Base-by-base conservation (phyloP, 768 basidiomycete species). In the Udeniomyces megalosporus region DNA sequence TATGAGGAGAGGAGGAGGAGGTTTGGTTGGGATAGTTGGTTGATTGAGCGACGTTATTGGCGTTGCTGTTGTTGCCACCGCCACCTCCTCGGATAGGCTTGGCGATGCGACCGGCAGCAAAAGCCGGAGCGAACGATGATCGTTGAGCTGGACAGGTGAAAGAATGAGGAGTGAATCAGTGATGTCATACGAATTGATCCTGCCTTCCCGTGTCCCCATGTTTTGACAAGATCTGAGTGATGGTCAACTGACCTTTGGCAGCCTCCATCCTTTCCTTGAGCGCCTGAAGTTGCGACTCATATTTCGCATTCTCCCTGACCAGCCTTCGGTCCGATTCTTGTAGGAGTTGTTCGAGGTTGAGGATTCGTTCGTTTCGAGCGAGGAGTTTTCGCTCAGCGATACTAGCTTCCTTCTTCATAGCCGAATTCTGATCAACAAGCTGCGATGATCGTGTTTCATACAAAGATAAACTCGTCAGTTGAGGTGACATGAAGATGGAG, bases 381-480 rank as follows among this genome's bases (percentile, higher is more conserved):
- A 95, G 80, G 29, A 99, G 77, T 76, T 96, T 96, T 69, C 92
- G 85, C 74, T 99, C 95, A 59, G 93, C 89, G 67, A 93, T 87
- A 24, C 88, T 90, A 34, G 90, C 86, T 75, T 97, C 95, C 76
- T 93, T 96, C 81, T 97, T 97, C 68, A 99, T 77, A 14, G 85
- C 81, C 14, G 90, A 86, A 76, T 97, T 97, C 76, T 99, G 95
- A 74, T 99, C 93, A 58, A 97, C 93, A 66, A 99, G 85, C 91
- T 97, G 68, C 8, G 8, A 42, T n/a, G 38, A 42, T 42, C 38
- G 10, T 8, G 38, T 8, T 17, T 8, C 10, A 42, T 17, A 42
- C 38, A 42, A 42, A 42, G 10, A 42, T 42, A 17, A 8, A 42
- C 38, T 8, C 8, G 38, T 42, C 38, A 8, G 17, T 42, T 42